Percentiles rank a stretch among this genome's conserved stretches.
Conservation (phyloP, 2,329 filamentous ascomycete genomes). For the Ploettnerulaceae sp. region DNA sequence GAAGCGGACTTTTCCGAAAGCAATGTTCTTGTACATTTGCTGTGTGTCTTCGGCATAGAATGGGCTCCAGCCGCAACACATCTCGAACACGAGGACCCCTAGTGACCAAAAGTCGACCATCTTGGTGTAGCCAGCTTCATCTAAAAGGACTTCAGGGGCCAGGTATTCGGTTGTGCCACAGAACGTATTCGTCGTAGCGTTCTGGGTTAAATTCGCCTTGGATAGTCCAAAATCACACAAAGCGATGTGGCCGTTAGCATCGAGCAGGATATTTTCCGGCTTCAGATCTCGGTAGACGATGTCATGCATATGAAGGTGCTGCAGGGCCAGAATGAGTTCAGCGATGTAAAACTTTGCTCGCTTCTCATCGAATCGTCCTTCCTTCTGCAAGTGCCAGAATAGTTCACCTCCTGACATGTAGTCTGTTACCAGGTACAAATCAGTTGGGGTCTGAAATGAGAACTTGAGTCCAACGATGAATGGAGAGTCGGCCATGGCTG, state of each 20-base stretch:
- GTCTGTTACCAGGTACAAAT: conserved; percentile 96
- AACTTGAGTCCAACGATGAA: conserved; percentile 99
- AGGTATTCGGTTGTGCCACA: conserved; percentile 98
- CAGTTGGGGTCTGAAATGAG: conserved; percentile 95
- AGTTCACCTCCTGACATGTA: conserved; percentile 99
- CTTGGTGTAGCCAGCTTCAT: conserved; percentile 97
- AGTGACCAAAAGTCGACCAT: conserved; percentile 99
- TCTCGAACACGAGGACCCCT: conserved; percentile 95
- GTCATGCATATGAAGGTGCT: conserved; percentile 93
- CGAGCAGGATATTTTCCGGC: conserved; percentile 93
- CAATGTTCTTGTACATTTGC: conserved; percentile 99
- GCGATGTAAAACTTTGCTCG: conserved; percentile 98
- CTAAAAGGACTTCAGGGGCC: conserved; percentile 88
- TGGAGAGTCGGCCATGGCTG: conserved; percentile 89
- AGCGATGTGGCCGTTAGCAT: conserved; percentile 96
- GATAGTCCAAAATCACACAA: conserved; percentile 96
- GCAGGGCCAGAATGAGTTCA: conserved; percentile 89
- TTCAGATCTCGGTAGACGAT: conserved; percentile 98
- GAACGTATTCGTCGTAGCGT: conserved; percentile 98
- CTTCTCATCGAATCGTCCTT: conserved; percentile 90
- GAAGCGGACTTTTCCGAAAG: conserved; percentile 96
- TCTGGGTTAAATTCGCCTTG: conserved; percentile 94
- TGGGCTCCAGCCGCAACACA: conserved; percentile 99
- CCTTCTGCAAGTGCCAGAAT: conserved; percentile 98
- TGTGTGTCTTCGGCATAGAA: conserved; percentile 99